Conservation (phyloP, 306 rosid genomes). For the Medicago ruthenica region DNA sequence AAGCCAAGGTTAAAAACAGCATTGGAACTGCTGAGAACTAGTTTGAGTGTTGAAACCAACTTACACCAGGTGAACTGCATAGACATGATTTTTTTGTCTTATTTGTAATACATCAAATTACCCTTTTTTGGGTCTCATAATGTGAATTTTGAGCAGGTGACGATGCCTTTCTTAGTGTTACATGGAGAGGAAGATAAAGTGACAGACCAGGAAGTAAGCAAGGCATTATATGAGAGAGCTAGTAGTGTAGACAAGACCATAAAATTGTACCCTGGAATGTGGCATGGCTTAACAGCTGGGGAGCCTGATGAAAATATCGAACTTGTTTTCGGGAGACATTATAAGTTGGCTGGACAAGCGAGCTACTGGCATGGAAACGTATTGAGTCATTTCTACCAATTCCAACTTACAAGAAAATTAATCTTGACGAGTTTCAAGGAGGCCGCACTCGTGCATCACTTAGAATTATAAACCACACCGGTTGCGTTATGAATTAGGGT, state of each 20-base stretch:
- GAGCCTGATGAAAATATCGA: slow-evolving; percentile 80
- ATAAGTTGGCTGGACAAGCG: slow-evolving; percentile 67
- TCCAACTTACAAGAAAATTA: not conserved
- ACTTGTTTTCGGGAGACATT: slow-evolving; percentile 71
- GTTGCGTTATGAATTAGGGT: not conserved
- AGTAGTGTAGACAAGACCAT: slow-evolving; percentile 83
- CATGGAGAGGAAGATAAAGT: slow-evolving; percentile 91
- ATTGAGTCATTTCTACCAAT: slow-evolving; percentile 30
- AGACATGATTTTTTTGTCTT: not conserved
- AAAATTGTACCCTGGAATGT: slow-evolving; percentile 80
- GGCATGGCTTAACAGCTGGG: slow-evolving; percentile 83
- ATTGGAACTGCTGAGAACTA: slow-evolving; percentile 78
- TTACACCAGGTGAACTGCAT: slow-evolving; percentile 57
- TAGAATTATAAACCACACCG: slow-evolving; percentile 24
- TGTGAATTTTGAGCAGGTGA: slow-evolving; percentile 52
- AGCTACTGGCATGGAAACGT: not conserved
- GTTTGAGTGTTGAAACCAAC: slow-evolving; percentile 63
- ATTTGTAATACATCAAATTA: not conserved
- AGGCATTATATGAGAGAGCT: slow-evolving; percentile 63
- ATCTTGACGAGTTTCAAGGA: slow-evolving; percentile 57
- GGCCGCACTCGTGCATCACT: slow-evolving; percentile 55
- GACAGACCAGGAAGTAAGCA: slow-evolving; percentile 92
- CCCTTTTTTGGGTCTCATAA: not conserved
- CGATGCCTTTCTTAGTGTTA: slow-evolving; percentile 76
- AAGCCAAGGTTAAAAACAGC: slow-evolving; percentile 89